Evolutionary conservation across 345 rosid species (phyloP), one percentile per base, ranked within the genome.

Genomic region (Eucalyptus polyanthemos): DNA sequence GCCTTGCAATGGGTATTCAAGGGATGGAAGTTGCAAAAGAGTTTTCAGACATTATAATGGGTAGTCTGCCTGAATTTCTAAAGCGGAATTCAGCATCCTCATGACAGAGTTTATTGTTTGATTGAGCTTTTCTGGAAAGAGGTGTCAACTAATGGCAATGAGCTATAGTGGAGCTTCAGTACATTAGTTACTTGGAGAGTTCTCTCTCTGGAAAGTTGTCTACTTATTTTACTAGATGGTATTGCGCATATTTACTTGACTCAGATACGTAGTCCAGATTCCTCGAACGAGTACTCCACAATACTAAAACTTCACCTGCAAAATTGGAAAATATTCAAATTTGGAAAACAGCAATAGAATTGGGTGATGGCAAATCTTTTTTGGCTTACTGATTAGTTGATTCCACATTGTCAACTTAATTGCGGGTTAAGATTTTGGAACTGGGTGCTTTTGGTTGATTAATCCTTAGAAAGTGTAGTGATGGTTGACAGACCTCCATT

Each of bases 1-100:
- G 99, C 90, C 98, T 98, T 69, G 91, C 99, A 44, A 98, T 97
- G 99, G 99, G 97, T 89, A 98, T 98, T 90, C 95, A 94, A 93
- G 99, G 99, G 88, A 98, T 98, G 5, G 99, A 97, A 93, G 99
- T 98, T 72, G 99, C 99, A 14, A 98, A 98, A 92, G 99, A 97
- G 93, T 95, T 93, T 93, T 98, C 99, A 8, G 99, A 98, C 90
- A 97, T 98, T 88, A 97, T 98, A 90, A 98, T 98, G 16, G 37
- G 37, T 14, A n/a, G 1, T 14, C 9, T 65, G 37, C 76, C 21
- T n/a, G 76, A 65, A n/a, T 65, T 65, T 65, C 16, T n/a, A 65
- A 65, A n/a, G 11, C 4, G 21, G 76, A n/a, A 65, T n/a, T 65
- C 19, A 14, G 76, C 21, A 65, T 65, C 3, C 16, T n/a, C 76